Evolutionary conservation across 139 green algal genomes (phyloP), one percentile per base, ranked within the genome.

Genomic region (Closterium sp.): DNA sequence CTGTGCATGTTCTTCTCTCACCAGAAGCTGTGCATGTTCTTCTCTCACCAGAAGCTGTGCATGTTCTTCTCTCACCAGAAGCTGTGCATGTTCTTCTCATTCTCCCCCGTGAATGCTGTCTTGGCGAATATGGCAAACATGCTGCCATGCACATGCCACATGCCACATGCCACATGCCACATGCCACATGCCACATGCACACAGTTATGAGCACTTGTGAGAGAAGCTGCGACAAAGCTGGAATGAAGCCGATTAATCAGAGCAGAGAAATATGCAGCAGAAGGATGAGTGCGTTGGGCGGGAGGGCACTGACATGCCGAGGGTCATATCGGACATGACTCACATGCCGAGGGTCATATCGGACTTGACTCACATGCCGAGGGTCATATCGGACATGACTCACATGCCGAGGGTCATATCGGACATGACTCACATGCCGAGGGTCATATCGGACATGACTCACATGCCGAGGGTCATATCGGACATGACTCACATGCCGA

Each of bases 351-450:
- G n/a, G n/a, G n/a, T n/a, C n/a, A n/a, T n/a, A n/a, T n/a, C n/a
- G n/a, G n/a, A n/a, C n/a, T n/a, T n/a, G n/a, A 86, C 91, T 91
- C 32, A 93, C 91, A 93, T 92, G 87, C 91, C 91, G 19, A 94
- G 88, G 17, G 88, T 87, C 91, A 94, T 89, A 22, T 87, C 87
- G 24, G 88, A 84, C 27, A 94, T 30, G 24, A 94, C 91, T 32
- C 91, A 93, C 91, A 93, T 92, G 87, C 91, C 91, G 19, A 94
- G 88, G 17, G 88, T 87, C 91, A 94, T 89, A 22, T 87, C 87
- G 24, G 88, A 84, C 27, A 94, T 30, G 24, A 94, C 91, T 32
- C 91, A 93, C 91, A 93, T 91, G 87, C 91, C 91, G 17, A 94
- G 88, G 28, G 88, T 86, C 91, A 94, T 89, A 13, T 86, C 86